Conservation (phyloP, 305 asterid species). For the Coffea humblotiana region DNA sequence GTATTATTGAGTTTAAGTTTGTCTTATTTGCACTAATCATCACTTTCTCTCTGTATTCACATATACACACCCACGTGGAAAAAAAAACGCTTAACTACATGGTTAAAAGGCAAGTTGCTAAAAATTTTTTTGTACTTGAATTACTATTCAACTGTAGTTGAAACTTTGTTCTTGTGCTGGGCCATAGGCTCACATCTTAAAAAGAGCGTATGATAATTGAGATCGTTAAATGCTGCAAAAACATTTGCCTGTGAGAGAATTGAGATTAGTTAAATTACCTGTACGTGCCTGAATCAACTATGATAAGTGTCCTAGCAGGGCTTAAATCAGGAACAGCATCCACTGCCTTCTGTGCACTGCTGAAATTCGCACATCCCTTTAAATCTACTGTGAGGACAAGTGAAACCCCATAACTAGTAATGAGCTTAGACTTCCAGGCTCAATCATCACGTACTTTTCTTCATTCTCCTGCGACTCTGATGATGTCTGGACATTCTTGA, state of each 20-base stretch:
- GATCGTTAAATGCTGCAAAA: background rate
- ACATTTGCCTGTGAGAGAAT: too few species aligned
- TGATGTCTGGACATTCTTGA: constrained; percentile 8
- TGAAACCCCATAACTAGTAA: constrained; percentile 37
- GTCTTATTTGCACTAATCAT: constrained; percentile 54
- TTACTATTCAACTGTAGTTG: too few species aligned
- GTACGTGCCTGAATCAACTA: constrained; percentile 47
- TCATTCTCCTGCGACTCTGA: constrained; percentile 18
- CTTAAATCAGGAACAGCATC: constrained; percentile 65
- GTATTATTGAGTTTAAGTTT: constrained; percentile 61
- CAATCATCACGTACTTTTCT: constrained; percentile 31
- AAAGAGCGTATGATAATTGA: background rate
- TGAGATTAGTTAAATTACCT: constrained; percentile 32
- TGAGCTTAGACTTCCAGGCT: constrained; percentile 54
- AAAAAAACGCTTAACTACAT: too few species aligned
- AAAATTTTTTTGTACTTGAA: too few species aligned
- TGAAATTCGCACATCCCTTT: constrained; percentile 27
- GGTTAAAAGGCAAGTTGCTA: too few species aligned
- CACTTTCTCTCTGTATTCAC: constrained; percentile 59
- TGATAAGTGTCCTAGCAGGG: constrained; percentile 37
- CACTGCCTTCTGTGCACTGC: constrained; percentile 70
- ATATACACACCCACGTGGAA: too few species aligned
- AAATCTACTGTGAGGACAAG: constrained; percentile 46
- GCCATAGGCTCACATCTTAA: too few species aligned
- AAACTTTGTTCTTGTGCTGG: too few species aligned